phyloP scores from a whole-genome alignment of 768 basidiomycete genomes.

The Amanita pseudoporphyria region DNA sequence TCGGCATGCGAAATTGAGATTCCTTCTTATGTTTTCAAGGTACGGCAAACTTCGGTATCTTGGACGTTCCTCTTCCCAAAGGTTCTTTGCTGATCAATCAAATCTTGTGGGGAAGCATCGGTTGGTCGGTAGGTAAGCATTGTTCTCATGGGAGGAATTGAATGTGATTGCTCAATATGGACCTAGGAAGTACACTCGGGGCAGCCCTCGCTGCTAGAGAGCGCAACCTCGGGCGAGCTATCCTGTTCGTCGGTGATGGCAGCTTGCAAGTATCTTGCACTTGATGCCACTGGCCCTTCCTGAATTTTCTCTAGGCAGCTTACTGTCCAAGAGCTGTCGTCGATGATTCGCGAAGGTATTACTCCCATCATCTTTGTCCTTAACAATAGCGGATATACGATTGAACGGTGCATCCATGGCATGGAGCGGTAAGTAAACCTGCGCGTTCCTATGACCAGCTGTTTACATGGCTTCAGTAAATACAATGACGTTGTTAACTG shows the following conservation, averaged over 20 bases:
- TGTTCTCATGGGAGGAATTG: background rate
- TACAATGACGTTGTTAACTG: conserved; percentile 87
- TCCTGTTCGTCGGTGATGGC: conserved; percentile 83
- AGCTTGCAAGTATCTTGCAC: conserved; percentile 43
- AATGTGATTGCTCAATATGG: background rate
- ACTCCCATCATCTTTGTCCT: conserved; percentile 80
- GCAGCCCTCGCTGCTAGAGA: conserved; percentile 76
- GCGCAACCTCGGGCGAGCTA: conserved; percentile 47
- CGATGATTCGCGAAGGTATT: conserved; percentile 66
- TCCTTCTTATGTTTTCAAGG: conserved; percentile 22
- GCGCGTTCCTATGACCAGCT: background rate
- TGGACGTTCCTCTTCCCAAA: conserved; percentile 74
- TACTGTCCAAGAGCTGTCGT: conserved; percentile 75
- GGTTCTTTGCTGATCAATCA: conserved; percentile 58
- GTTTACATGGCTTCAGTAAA: conserved; percentile 29
- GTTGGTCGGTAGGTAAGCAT: conserved; percentile 68
- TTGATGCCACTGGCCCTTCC: conserved; percentile 6
- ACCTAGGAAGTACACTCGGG: conserved; percentile 54
- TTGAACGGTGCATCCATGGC: conserved; percentile 75
- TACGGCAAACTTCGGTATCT: conserved; percentile 77
- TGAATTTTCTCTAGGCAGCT: conserved; percentile 41
- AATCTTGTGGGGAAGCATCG: conserved; percentile 89
- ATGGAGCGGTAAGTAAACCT: conserved; percentile 31
- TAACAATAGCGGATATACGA: conserved; percentile 79
- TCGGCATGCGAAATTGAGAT: background rate